Evolutionary conservation across 768 basidiomycete genomes (phyloP).

Genomic region (Lentinula guzmanii): DNA sequence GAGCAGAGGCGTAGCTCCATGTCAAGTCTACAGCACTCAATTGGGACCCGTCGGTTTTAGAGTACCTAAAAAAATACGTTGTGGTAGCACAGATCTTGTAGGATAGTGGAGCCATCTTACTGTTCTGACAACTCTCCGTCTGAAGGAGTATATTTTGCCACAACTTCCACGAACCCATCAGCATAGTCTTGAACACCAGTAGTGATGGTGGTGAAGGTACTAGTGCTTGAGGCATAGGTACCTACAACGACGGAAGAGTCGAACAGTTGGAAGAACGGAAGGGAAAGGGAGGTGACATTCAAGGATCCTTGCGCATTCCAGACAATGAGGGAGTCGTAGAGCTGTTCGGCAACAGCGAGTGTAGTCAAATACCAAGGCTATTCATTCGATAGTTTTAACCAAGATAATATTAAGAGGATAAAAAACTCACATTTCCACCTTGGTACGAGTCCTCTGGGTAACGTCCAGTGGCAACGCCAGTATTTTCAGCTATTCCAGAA

Average conservation of each 20-base stretch:
- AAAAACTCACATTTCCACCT: constrained; percentile 38
- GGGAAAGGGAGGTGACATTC: constrained; percentile 52
- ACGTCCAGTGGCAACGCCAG: constrained; percentile 50
- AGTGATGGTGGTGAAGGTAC: constrained; percentile 43
- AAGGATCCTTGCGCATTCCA: constrained; percentile 52
- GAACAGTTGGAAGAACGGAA: constrained; percentile 66
- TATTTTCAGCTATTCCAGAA: constrained; percentile 41
- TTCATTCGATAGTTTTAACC: background rate
- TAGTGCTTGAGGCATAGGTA: constrained; percentile 37
- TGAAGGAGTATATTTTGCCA: constrained; percentile 58
- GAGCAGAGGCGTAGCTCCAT: constrained; percentile 70
- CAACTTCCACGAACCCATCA: constrained; percentile 56
- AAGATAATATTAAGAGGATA: background rate
- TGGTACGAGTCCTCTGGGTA: constrained; percentile 55
- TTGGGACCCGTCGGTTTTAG: constrained; percentile 40
- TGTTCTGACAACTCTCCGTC: constrained; percentile 28
- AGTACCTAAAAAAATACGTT: constrained; percentile 37
- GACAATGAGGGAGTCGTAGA: constrained; percentile 64
- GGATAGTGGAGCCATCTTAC: background rate
- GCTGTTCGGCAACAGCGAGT: constrained; percentile 67
- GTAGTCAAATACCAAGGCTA: constrained; percentile 79
- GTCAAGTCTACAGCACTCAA: constrained; percentile 63
- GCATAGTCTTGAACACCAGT: constrained; percentile 48
- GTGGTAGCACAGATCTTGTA: background rate
- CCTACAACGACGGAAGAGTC: constrained; percentile 19